Evolutionary conservation across 208 protist species (phyloP).

Genomic region (Leptomonas seymouri): DNA sequence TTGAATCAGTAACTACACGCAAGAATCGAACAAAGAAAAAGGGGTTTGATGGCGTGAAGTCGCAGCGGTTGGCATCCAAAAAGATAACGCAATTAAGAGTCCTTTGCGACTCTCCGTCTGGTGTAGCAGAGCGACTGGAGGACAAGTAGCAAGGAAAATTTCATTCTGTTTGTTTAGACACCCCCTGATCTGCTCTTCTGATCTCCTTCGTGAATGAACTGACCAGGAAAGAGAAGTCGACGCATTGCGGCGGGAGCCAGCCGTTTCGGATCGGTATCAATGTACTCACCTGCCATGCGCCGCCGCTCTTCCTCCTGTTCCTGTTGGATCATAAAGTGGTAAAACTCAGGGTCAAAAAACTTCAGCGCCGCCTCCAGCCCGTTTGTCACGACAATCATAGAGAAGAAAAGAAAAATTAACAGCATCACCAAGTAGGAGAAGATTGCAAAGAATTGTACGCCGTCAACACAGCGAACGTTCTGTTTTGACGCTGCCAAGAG

Average conservation of each 20-base stretch:
- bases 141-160: neutral
- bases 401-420: conserved; percentile 54
- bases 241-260: conserved; percentile 70
- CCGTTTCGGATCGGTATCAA: conserved; percentile 80
- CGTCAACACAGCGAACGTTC: conserved; percentile 30
- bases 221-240: conserved; percentile 70
- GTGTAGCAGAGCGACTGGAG: no score
- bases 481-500: conserved; percentile 35
- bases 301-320: conserved; percentile 66
- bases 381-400: conserved; percentile 53
- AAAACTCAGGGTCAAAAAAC: conserved; percentile 83
- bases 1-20: no score
- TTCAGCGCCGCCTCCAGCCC: conserved; percentile 58
- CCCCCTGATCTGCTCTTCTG: neutral
- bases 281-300: conserved; percentile 46
- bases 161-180: neutral
- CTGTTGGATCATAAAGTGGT: conserved; percentile 73
- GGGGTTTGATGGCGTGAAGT: no score
- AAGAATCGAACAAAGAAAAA: no score
- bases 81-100: no score
- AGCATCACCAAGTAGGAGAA: conserved; percentile 66
- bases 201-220: conserved; percentile 59
- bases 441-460: conserved; percentile 62
- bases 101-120: no score
- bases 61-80: no score